Evolutionary conservation across 139 green algal genomes (phyloP).

Genomic region (Coelastrella sp.): DNA sequence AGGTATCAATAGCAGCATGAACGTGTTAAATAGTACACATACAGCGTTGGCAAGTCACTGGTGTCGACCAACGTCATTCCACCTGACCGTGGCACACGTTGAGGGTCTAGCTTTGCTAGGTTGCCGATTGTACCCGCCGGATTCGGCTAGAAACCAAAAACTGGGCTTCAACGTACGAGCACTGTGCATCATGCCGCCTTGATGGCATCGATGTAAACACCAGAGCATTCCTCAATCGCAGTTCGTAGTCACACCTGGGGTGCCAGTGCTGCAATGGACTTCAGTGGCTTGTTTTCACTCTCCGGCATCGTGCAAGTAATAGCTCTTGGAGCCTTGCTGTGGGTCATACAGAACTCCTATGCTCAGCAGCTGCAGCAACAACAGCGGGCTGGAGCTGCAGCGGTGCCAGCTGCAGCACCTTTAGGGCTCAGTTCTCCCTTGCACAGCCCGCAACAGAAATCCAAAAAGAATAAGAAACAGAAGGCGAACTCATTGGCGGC

Average conservation of each 20-base stretch:
- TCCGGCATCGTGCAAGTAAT: not conserved
- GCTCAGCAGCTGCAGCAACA: not conserved
- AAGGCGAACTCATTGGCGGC: not conserved
- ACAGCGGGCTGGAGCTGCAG: not conserved
- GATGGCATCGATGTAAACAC: not conserved
- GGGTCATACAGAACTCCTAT: not conserved
- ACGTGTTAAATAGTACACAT: too few species aligned
- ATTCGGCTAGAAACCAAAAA: too few species aligned
- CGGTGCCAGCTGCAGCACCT: not conserved
- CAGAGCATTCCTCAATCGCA: not conserved
- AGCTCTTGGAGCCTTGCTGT: not conserved
- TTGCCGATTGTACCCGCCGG: not conserved
- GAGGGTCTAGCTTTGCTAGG: not conserved
- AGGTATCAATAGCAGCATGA: too few species aligned
- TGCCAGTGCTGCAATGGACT: not conserved
- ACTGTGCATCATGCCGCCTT: too few species aligned
- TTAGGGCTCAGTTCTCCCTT: not conserved
- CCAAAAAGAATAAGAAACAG: not conserved
- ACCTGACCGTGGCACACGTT: not conserved
- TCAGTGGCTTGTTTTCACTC: not conserved
- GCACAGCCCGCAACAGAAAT: not conserved
- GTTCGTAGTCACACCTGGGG: not conserved
- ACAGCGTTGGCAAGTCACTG: too few species aligned
- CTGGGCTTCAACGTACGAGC: too few species aligned
- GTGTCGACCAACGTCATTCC: not conserved